Evolutionary conservation across 441 rosid genomes (phyloP).

Genomic region (Eruca vesicaria): DNA sequence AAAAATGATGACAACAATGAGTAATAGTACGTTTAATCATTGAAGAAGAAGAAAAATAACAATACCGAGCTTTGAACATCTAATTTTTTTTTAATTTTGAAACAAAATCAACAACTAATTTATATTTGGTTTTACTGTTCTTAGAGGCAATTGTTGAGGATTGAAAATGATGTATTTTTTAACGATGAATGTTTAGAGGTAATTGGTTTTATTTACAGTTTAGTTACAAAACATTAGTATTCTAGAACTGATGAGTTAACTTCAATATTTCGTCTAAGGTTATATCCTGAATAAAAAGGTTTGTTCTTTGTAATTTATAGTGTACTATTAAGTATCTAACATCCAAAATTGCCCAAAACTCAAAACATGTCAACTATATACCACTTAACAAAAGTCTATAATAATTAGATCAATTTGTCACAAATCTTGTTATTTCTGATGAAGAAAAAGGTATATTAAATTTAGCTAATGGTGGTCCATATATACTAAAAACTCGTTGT

Average conservation of each 20-base stretch:
- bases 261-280: background rate
- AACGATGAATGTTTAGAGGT: background rate
- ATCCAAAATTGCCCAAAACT: background rate
- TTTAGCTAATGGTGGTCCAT: constrained; percentile 21
- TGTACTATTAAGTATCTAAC: background rate
- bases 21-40: constrained; percentile 38
- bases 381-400: background rate
- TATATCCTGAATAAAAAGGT: background rate
- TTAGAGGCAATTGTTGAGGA: background rate
- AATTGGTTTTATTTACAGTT: background rate
- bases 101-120: background rate
- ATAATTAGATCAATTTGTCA: background rate
- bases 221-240: background rate
- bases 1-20: constrained; percentile 32
- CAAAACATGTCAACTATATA: background rate
- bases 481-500: constrained; percentile 24
- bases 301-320: background rate
- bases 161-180: background rate
- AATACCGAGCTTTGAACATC: background rate
- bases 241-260: background rate
- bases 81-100: no score
- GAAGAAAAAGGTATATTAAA: background rate
- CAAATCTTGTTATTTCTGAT: background rate
- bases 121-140: background rate
- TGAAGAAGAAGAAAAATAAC: background rate